Evolutionary conservation across 1,284 basidiomycete genomes (phyloP).

Genomic region (Phellinidium pouzarii): DNA sequence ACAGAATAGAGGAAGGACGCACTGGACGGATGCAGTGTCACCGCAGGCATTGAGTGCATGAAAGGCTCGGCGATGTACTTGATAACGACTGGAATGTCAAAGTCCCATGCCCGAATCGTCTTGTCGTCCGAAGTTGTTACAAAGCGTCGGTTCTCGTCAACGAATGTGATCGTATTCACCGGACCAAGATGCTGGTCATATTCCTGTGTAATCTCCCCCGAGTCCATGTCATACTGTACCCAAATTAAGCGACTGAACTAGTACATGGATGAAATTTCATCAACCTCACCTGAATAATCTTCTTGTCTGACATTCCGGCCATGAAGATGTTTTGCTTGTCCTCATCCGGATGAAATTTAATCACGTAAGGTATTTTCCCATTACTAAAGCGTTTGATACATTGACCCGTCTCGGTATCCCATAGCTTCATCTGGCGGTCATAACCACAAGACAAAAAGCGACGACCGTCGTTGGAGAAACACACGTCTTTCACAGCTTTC

Average conservation of each 20-base stretch:
- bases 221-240: constrained; percentile 84
- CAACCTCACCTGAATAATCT: constrained; percentile 83
- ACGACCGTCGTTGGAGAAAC: constrained; percentile 89
- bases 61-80: constrained; percentile 99
- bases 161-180: constrained; percentile 98
- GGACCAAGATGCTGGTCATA: constrained; percentile 98
- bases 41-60: constrained; percentile 99
- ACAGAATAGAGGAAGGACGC: constrained; percentile 31
- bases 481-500: constrained; percentile 94
- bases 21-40: constrained; percentile 92
- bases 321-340: constrained; percentile 97
- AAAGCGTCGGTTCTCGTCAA: constrained; percentile 94
- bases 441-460: constrained; percentile 91
- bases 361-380: constrained; percentile 93
- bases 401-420: constrained; percentile 98
- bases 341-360: constrained; percentile 92
- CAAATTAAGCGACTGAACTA: constrained; percentile 5
- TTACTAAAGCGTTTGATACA: constrained; percentile 95
- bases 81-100: constrained; percentile 97
- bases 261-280: neutral
- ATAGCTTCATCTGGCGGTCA: constrained; percentile 96
- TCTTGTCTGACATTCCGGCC: constrained; percentile 98
- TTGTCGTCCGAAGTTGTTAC: constrained; percentile 99
- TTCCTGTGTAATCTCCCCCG: constrained; percentile 92
- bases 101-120: constrained; percentile 98